A percentile compares a stretch with the other conserved stretches of the same genome.
phyloP scores from a whole-genome alignment of 306 rosid species.

The Prunus mume region DNA sequence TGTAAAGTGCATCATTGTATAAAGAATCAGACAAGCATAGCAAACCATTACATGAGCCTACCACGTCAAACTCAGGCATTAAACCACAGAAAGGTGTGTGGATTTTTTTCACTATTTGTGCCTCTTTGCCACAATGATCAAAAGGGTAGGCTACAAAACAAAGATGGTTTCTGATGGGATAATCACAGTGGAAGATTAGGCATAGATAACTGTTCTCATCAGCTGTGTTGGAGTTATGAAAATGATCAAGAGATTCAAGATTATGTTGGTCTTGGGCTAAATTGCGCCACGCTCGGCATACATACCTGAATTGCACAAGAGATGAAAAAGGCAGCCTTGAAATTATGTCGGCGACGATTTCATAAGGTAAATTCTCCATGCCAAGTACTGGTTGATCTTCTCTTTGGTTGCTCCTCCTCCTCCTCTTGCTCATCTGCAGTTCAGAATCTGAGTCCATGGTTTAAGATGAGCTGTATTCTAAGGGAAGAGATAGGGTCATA shows the following conservation, averaged over 20 bases:
- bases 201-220: slow-evolving; percentile 11
- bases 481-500: not conserved
- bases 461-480: not conserved
- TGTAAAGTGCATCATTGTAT: slow-evolving; percentile 16
- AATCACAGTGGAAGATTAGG: slow-evolving; percentile 42
- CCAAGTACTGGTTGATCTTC: not conserved
- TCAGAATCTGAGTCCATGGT: not conserved
- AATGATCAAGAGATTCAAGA: not conserved
- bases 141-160: slow-evolving; percentile 28
- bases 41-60: slow-evolving; percentile 38
- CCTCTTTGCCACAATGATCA: not conserved
- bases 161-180: slow-evolving; percentile 37
- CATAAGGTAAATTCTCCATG: slow-evolving; percentile 27
- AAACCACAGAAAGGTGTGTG: slow-evolving; percentile 20
- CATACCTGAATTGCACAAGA: slow-evolving; percentile 29
- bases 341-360: slow-evolving; percentile 20
- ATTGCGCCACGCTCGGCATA: slow-evolving; percentile 26
- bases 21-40: slow-evolving; percentile 34
- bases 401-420: not conserved
- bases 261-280: slow-evolving; percentile 16
- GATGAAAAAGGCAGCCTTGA: slow-evolving; percentile 38
- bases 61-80: slow-evolving; percentile 35
- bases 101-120: slow-evolving; percentile 21
- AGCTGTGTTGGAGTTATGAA: not conserved
- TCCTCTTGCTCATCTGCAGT: not conserved